These are phyloP conservation scores for Leishmania turanica DNA, from an alignment of 208 protist genomes.

Conservation along the genomic window DNA sequence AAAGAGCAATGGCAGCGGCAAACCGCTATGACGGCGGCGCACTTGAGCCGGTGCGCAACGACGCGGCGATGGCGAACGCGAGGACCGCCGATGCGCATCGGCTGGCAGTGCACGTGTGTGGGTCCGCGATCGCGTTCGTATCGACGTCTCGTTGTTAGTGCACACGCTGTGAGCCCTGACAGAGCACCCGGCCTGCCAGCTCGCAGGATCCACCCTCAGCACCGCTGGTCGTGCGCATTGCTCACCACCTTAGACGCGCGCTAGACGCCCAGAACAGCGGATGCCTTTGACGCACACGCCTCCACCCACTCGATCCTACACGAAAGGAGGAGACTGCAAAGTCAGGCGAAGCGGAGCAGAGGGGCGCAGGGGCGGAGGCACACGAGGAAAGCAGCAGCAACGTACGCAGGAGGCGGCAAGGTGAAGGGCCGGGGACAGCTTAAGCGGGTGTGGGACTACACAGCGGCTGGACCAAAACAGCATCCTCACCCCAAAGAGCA, in stretches of 20 bases:
- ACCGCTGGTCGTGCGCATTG: neutral
- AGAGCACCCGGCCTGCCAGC: neutral
- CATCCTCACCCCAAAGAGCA: neutral
- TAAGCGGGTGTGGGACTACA: neutral
- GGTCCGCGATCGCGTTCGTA: neutral
- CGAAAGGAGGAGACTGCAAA: neutral
- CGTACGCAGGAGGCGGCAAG: neutral
- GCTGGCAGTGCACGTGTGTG: neutral
- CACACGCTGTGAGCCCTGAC: neutral
- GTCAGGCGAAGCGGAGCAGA: neutral
- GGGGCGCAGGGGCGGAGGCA: neutral
- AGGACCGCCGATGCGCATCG: neutral
- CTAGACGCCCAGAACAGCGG: neutral
- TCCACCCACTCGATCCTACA: neutral
- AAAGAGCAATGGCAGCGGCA: neutral
- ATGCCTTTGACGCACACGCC: neutral
- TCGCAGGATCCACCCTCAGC: no score
- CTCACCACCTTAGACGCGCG: neutral
- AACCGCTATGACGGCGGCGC: no score
- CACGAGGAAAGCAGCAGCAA: neutral
- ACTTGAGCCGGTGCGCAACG: neutral
- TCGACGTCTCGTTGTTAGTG: neutral
- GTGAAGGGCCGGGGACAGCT: neutral
- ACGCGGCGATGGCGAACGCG: neutral
- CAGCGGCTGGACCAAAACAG: neutral